These are phyloP conservation scores for Dactylellina parvicollis DNA, from an alignment of 2,329 filamentous ascomycete genomes.

Conservation along the genomic window DNA sequence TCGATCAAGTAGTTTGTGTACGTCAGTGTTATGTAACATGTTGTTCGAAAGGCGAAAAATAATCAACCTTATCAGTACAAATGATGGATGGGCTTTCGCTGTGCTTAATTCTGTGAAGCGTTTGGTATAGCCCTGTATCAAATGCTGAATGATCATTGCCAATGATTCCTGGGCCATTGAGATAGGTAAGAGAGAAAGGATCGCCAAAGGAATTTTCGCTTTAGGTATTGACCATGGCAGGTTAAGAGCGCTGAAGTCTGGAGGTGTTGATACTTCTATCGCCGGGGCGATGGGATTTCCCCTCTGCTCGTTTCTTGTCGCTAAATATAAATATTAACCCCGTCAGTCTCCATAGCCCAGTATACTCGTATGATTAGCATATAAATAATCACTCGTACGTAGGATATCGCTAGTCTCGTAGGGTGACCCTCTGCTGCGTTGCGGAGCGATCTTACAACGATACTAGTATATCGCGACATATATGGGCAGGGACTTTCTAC, in stretches of 20 bases:
- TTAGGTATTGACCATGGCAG: neutral
- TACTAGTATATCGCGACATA: no score
- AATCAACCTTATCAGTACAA: neutral
- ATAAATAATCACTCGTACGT: no score
- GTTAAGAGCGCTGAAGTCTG: neutral
- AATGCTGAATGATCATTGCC: neutral
- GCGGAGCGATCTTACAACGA: no score
- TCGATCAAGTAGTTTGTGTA: neutral
- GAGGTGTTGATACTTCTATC: neutral
- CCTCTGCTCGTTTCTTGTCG: neutral
- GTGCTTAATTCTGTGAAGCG: neutral
- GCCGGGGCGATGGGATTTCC: no score
- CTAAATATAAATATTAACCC: neutral
- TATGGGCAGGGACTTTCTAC: no score
- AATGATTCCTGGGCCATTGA: neutral
- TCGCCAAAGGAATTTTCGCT: neutral
- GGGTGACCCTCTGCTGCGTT: no score
- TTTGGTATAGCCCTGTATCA: no score
- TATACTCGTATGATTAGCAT: no score
- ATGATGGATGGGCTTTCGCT: neutral
- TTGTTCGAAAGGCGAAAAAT: conserved; percentile 11
- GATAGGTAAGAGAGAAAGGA: neutral
- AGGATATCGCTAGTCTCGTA: no score
- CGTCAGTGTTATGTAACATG: neutral
- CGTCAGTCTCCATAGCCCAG: no score